Base-by-base conservation (phyloP, 352 stramenopile genomes). In the Pythium angustatum region DNA sequence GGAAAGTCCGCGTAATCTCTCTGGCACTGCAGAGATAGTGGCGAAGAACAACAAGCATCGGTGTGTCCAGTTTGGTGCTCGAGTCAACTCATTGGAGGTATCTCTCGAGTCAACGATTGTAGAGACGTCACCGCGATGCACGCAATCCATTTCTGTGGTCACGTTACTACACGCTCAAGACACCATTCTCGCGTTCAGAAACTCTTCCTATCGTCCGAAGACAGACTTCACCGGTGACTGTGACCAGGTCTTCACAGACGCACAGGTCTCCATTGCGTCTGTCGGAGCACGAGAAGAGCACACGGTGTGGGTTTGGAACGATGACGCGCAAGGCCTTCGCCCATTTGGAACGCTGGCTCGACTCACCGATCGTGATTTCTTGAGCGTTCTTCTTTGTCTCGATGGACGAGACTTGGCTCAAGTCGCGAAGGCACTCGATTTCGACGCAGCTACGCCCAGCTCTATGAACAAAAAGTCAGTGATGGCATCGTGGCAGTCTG, bases 401-500 rank as follows among this genome's bases (percentile, higher is more conserved):
- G 56, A 70, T 34, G 33, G 44, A 4, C 44, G 22, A 21, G 58
- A 67, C 21, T 33, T 72, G 6, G 11, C 26, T 14, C 38, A 27
- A 7, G 24, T 72, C 5, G 28, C 58, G 5, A 40, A 47, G 24
- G 65, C 59, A n/a, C 6, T 68, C 38, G 28, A 34, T 12, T 61
- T 38, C 21, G 27, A 34, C 28, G 19, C 4, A 14, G 9, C 48
- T 34, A 33, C n/a, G 5, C 10, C 26, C 14, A 24, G 30, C 24
- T 43, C 49, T 17, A 12, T 27, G 0, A 43, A 62, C 10, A 38
- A 28, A n/a, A 22, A 33, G 24, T 61, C 58, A 2, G 19, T 62
- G 12, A 72, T 72, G 17, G 65, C 52, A 8, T 30, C 58, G 7
- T 72, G 65, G 65, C 65, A 72, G 41, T 9, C 36, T 26, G 65